phyloP scores from a whole-genome alignment of 441 rosid genomes.

The Populus trichocarpa region DNA sequence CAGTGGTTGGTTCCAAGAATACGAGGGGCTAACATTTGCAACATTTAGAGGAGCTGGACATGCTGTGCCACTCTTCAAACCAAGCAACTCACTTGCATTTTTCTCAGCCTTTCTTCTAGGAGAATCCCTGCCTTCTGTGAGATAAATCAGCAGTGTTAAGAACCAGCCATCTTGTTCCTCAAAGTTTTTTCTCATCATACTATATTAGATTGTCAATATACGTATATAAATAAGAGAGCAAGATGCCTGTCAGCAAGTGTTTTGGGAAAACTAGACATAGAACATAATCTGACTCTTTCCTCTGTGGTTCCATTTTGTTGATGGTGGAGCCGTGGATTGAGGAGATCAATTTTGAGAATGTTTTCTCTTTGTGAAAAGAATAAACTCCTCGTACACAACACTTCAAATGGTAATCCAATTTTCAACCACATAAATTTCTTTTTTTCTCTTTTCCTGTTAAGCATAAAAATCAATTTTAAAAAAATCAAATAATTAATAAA shows the following conservation, averaged over 20 bases:
- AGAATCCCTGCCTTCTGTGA: constrained; percentile 41
- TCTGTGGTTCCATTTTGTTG: neutral
- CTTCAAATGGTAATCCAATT: neutral
- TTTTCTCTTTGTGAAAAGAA: neutral
- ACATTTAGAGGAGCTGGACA: constrained; percentile 98
- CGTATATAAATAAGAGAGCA: neutral
- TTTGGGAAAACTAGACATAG: neutral
- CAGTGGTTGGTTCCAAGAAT: constrained; percentile 94
- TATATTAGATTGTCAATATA: neutral
- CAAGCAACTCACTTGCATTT: constrained; percentile 71
- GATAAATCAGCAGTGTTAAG: neutral
- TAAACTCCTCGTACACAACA: too few relatives aligned
- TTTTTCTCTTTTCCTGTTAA: too few relatives aligned
- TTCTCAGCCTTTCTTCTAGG: constrained; percentile 76
- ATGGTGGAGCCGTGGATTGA: neutral
- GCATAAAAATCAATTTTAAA: neutral
- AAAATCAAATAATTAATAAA: neutral
- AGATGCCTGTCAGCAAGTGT: neutral
- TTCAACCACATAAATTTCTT: neutral
- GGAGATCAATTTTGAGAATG: neutral
- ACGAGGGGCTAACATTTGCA: constrained; percentile 76
- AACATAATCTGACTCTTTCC: neutral
- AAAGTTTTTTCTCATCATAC: constrained; percentile 3
- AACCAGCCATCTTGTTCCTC: neutral
- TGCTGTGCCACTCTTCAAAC: constrained; percentile 86